Percentiles rank a stretch among this genome's conserved stretches.
These are phyloP conservation scores for Hymenoscyphus infarciens DNA, from an alignment of 2,329 filamentous ascomycete genomes.

Conservation along the genomic window DNA sequence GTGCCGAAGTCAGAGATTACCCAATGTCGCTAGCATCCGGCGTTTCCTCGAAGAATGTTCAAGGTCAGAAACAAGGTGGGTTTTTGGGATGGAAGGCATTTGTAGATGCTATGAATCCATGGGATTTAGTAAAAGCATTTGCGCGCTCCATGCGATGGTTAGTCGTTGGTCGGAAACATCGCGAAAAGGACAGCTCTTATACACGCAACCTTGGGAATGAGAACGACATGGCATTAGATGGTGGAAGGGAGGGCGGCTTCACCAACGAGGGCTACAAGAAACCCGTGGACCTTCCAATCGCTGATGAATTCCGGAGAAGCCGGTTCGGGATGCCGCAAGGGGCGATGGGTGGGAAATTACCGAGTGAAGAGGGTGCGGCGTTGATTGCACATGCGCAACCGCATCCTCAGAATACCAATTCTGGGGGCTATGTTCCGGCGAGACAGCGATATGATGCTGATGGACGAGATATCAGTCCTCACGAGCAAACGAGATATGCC, in stretches of 20 bases:
- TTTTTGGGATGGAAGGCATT: constrained; percentile 62
- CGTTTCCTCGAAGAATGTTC: constrained; percentile 39
- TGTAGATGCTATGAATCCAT: constrained; percentile 70
- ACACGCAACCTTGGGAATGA: constrained; percentile 19
- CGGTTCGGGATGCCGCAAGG: constrained; percentile 28
- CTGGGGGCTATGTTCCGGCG: constrained; percentile 28
- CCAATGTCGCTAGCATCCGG: constrained; percentile 35
- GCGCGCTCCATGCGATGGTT: constrained; percentile 65
- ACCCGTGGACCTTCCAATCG: constrained; percentile 28
- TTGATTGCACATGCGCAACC: constrained; percentile 34
- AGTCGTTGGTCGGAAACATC: constrained; percentile 65
- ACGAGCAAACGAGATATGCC: constrained; percentile 9
- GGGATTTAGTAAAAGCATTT: constrained; percentile 79
- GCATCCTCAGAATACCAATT: constrained; percentile 24
- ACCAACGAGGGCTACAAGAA: constrained; percentile 23
- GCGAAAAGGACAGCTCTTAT: constrained; percentile 53
- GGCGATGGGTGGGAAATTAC: constrained; percentile 4
- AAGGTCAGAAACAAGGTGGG: constrained; percentile 57
- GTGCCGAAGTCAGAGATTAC: constrained; percentile 30
- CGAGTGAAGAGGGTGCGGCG: constrained; percentile 30
- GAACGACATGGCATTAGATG: constrained; percentile 25
- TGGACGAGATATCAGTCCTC: constrained; percentile 28
- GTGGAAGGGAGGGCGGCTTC: constrained; percentile 9
- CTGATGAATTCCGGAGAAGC: constrained; percentile 32
- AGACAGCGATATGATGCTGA: constrained; percentile 31